These are phyloP conservation scores for Plicaturopsis crispa DNA, from an alignment of 768 basidiomycete genomes.

Conservation along the genomic window DNA sequence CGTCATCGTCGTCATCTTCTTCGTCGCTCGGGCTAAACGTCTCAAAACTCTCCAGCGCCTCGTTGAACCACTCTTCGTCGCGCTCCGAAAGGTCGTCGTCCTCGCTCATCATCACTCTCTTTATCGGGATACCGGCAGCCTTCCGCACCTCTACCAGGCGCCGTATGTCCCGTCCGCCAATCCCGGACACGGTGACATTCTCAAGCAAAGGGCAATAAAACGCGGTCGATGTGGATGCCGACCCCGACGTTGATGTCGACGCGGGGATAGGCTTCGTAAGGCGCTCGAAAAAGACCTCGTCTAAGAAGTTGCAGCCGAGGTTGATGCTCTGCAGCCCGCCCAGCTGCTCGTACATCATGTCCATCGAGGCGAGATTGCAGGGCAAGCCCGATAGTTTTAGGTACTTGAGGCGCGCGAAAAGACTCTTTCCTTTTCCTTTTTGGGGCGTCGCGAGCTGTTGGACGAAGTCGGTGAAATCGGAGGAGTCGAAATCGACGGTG, in stretches of 20 bases:
- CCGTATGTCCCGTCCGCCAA: slow-evolving; percentile 33
- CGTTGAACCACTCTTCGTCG: slow-evolving; percentile 46
- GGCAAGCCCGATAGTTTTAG: slow-evolving; percentile 48
- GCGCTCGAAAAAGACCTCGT: slow-evolving; percentile 16
- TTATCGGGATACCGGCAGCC: slow-evolving; percentile 36
- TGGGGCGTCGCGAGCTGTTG: slow-evolving; percentile 32
- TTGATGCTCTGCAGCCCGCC: slow-evolving; percentile 35
- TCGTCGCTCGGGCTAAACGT: slow-evolving; percentile 51
- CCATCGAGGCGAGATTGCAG: slow-evolving; percentile 25
- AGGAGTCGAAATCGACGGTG: slow-evolving; percentile 46
- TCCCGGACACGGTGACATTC: slow-evolving; percentile 36
- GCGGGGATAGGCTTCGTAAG: background rate
- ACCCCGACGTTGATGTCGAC: slow-evolving; percentile 7
- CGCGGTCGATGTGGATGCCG: slow-evolving; percentile 9
- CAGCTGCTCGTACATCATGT: slow-evolving; percentile 39
- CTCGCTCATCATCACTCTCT: slow-evolving; percentile 35
- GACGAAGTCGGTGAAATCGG: slow-evolving; percentile 46
- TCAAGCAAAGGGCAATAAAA: slow-evolving; percentile 45
- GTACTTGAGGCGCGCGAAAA: slow-evolving; percentile 40
- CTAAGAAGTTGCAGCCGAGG: slow-evolving; percentile 22
- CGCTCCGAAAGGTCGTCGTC: slow-evolving; percentile 30
- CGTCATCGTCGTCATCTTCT: slow-evolving; percentile 37
- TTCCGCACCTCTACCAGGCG: slow-evolving; percentile 35
- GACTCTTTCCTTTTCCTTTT: slow-evolving; percentile 29
- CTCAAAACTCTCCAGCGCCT: slow-evolving; percentile 49